Conservation (phyloP, 345 rosid genomes). For the Cardiospermum halicacabum region DNA sequence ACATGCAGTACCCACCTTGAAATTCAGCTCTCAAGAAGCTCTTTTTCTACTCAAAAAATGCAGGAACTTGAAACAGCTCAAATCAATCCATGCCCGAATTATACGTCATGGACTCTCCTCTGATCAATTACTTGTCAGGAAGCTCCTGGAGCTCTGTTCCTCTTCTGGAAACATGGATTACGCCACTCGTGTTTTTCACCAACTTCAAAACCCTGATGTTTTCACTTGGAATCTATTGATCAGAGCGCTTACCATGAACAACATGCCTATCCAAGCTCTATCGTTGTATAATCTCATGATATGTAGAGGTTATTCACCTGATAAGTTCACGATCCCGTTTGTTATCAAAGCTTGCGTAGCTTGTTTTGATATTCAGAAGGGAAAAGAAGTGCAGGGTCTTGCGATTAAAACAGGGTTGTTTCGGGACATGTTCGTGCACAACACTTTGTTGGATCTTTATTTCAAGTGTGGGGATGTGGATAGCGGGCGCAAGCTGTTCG, state of each 20-base stretch:
- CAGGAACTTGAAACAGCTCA: conserved; percentile 45
- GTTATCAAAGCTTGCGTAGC: conserved; percentile 56
- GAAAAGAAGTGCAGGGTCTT: conserved; percentile 50
- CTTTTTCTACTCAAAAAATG: conserved; percentile 36
- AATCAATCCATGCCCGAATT: conserved; percentile 51
- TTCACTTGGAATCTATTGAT: conserved; percentile 80
- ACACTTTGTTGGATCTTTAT: conserved; percentile 61
- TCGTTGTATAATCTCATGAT: conserved; percentile 53
- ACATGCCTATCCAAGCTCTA: conserved; percentile 45
- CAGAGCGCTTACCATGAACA: conserved; percentile 39
- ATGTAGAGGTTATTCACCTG: conserved; percentile 35
- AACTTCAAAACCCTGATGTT: conserved; percentile 29
- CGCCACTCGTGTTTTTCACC: conserved; percentile 50
- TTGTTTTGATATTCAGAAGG: conserved; percentile 29
- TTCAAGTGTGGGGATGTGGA: conserved; percentile 43
- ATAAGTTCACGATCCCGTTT: conserved; percentile 76
- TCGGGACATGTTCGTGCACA: conserved; percentile 44
- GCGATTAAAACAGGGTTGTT: conserved; percentile 55
- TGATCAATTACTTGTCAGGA: conserved; percentile 54
- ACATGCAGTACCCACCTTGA: conserved; percentile 2
- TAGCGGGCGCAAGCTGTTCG: conserved; percentile 48
- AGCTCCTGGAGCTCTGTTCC: conserved; percentile 45
- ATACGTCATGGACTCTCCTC: conserved; percentile 39
- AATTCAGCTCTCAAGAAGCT: conserved; percentile 41
- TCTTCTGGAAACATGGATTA: conserved; percentile 37